Evolutionary conservation across 495 filamentous ascomycete genomes (phyloP), one percentile per base, ranked within the genome.

Genomic region (Clohesyomyces aquaticus): DNA sequence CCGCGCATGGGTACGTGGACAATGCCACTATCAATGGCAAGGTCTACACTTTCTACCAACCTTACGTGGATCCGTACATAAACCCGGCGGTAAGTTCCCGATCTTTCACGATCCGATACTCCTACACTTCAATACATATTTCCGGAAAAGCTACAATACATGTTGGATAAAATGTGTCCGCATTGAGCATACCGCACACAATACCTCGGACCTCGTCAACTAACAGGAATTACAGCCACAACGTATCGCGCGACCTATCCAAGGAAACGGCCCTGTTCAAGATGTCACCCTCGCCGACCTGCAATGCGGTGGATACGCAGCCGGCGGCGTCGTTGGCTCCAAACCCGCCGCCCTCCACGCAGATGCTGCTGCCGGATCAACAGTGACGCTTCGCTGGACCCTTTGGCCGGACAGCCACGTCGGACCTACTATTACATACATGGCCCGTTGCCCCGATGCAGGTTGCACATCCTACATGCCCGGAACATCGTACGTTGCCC

Each of bases 191-290:
- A n/a, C n/a, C n/a, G n/a, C n/a, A n/a, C n/a, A n/a, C n/a, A n/a
- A n/a, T n/a, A n/a, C n/a, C n/a, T n/a, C n/a, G n/a, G n/a, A n/a
- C n/a, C n/a, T n/a, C n/a, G n/a, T n/a, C n/a, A n/a, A n/a, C n/a
- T n/a, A 52, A 16, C 14, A 23, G 6, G 16, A 50, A 4, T 12
- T 29, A 4, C 23, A 52, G 49, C 77, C 79, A 14, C 45, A 73
- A 18, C 65, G 80, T 1, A 77, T 82, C 69, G 79, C 79, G 18
- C 78, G 80, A 10, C 73, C 71, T 32, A 77, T 82, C 46, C 71
- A 78, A 54, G 80, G 79, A 10, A 83, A 82, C 64, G 79, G 81
- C 6, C 79, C 80, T 10, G 76, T 83, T 50, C 75, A 79, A 53
- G 78, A 82, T 57, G 55, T 80, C 2, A 77, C 75, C 9, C 71